phyloP scores from a whole-genome alignment of 129 eudicot genomes.

The Glebionis coronaria region DNA sequence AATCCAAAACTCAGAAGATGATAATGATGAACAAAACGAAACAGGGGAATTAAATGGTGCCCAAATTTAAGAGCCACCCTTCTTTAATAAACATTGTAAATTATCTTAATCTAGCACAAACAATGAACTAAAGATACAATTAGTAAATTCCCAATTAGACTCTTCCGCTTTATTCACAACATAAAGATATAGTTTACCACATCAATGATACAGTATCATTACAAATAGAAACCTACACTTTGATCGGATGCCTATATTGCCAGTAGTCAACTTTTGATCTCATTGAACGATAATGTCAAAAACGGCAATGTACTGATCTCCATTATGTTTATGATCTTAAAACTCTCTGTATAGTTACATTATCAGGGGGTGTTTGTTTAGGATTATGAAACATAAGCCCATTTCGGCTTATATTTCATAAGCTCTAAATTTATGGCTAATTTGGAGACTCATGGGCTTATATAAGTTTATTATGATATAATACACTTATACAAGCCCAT shows the following conservation, averaged over 20 bases:
- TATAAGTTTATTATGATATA: too few species aligned
- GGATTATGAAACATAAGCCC: too few species aligned
- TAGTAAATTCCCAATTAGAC: neutral
- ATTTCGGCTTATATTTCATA: too few species aligned
- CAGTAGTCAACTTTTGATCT: neutral
- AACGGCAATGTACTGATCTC: neutral
- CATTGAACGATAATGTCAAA: neutral
- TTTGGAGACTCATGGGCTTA: too few species aligned
- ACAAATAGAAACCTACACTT: conserved; percentile 7
- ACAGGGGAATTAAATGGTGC: neutral
- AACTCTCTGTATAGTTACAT: neutral
- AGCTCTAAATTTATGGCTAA: too few species aligned
- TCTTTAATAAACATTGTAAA: neutral
- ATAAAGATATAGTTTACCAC: neutral
- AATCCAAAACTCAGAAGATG: neutral
- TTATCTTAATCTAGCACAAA: neutral
- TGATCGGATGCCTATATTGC: neutral
- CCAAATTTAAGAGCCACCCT: neutral
- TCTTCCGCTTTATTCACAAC: neutral
- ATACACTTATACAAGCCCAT: too few species aligned
- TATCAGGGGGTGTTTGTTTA: too few species aligned
- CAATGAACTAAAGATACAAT: neutral
- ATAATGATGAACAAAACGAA: neutral
- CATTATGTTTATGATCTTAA: neutral
- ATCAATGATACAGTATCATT: neutral